Evolutionary conservation across 2,329 filamentous ascomycete genomes (phyloP), one percentile per base, ranked within the genome.

Genomic region (Aspergillus persii): DNA sequence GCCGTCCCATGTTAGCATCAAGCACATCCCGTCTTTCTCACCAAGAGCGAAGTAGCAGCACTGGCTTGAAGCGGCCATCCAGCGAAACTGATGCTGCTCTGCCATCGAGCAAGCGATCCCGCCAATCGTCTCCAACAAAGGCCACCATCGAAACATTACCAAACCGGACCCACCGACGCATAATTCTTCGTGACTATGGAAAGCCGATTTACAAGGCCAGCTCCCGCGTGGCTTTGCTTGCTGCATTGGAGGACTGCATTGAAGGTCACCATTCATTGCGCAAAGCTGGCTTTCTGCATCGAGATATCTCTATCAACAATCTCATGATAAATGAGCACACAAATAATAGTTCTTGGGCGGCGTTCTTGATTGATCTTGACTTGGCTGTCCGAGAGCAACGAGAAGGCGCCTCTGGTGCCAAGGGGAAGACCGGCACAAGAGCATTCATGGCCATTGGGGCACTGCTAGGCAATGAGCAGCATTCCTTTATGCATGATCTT

Each of bases 321-420:
- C 71, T 83, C 8, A 77, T 82, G 63, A 73, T 83, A 2, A 81
- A 81, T 62, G 70, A 82, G 59, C 74, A 81, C 11, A 56, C 70
- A 11, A 54, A 72, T 5, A 46, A 18, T 18, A 3, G 6, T 6
- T 46, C 41, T 5, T 46, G 41, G 41, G 3, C 41, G 2, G 41
- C 69, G 1, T 81, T 81, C 41, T 33, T 67, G 2, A 68, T 82
- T 54, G 75, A 66, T 55, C 33, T 58, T 4, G 59, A 61, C 59
- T 63, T 68, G 61, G 64, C 73, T 7, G 72, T 81, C 48, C 69
- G 66, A 56, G 67, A 70, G 41, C 26, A 46, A 18, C 70, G 74
- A 50, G 63, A 68, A 46, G 62, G 59, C 30, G 41, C 70, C 9
- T 80, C 72, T 4, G 76, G 78, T 54, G 75, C 75, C 31, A 73